phyloP scores from a whole-genome alignment of 2,329 filamentous ascomycete species.

The Penicillium crustosum region DNA sequence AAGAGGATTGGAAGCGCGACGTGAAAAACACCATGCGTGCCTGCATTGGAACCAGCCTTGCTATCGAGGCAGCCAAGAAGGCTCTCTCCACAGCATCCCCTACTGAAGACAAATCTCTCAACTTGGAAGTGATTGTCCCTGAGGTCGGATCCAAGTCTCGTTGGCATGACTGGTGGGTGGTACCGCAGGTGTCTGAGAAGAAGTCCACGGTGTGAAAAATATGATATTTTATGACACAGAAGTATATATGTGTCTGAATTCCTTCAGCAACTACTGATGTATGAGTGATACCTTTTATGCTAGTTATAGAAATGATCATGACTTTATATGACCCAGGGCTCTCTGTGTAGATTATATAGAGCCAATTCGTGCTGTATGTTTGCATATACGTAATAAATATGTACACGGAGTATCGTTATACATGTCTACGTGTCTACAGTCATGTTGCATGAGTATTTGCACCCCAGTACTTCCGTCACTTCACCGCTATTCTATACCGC shows the following conservation, averaged over 20 bases:
- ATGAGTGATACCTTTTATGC: slow-evolving; percentile 4
- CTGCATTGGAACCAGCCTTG: slow-evolving; percentile 69
- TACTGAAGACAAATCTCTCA: slow-evolving; percentile 15
- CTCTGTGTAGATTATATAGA: background rate
- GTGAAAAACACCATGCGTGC: slow-evolving; percentile 64
- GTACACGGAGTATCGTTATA: too few relatives aligned
- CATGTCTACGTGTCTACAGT: too few relatives aligned
- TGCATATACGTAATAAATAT: too few relatives aligned
- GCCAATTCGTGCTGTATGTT: background rate
- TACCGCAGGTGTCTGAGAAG: slow-evolving; percentile 40
- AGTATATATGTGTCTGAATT: background rate
- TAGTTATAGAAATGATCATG: slow-evolving; percentile 8
- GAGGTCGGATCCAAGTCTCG: slow-evolving; percentile 40
- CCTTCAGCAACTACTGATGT: background rate
- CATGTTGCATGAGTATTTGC: too few relatives aligned
- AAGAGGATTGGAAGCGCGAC: slow-evolving; percentile 62
- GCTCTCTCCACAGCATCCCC: slow-evolving; percentile 42
- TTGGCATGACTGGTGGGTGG: slow-evolving; percentile 49
- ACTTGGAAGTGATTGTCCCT: slow-evolving; percentile 39
- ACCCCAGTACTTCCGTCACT: too few relatives aligned
- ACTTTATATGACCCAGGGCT: background rate
- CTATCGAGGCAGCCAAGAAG: slow-evolving; percentile 61
- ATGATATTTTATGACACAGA: background rate
- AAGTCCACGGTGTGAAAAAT: slow-evolving; percentile 6
- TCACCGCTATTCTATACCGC: too few relatives aligned